A percentile compares a stretch with the other conserved stretches of the same genome.
phyloP scores from a whole-genome alignment of 139 green algal genomes.

The Volvox reticuliferus region DNA sequence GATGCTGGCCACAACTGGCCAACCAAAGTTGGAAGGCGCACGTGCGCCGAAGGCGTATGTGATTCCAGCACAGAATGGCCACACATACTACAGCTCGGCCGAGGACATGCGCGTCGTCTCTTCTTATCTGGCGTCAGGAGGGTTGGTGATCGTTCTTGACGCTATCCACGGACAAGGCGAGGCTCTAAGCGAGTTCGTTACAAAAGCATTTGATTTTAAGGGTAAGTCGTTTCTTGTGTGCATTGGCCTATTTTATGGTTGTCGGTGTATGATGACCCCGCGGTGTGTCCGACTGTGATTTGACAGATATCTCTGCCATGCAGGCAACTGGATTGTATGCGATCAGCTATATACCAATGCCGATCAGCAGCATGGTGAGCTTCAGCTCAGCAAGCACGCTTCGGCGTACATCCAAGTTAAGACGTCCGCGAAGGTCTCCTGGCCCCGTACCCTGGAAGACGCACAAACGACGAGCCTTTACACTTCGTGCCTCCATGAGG shows the following conservation, averaged over 20 bases:
- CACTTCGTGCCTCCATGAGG: not conserved
- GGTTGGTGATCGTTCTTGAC: conserved; percentile 5
- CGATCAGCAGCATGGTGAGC: not conserved
- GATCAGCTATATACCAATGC: not conserved
- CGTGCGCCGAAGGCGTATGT: not conserved
- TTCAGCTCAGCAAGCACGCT: not conserved
- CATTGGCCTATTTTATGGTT: too few relatives aligned
- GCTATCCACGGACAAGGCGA: not conserved
- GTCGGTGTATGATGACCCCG: too few relatives aligned
- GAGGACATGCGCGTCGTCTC: not conserved
- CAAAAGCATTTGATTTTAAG: not conserved
- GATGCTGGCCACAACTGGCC: not conserved
- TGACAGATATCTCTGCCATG: not conserved
- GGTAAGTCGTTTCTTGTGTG: not conserved
- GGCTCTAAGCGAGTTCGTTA: not conserved
- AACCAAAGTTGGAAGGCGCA: not conserved
- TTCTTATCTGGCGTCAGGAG: not conserved
- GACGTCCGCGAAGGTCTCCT: not conserved
- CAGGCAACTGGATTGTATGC: conserved; percentile 5
- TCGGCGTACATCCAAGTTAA: conserved; percentile 2
- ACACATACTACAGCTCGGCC: not conserved
- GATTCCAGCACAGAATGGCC: not conserved
- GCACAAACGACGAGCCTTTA: not conserved
- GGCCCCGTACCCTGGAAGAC: not conserved
- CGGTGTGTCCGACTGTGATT: not conserved